A percentile compares a stretch with the other conserved stretches of the same genome.
Evolutionary conservation across 2,329 filamentous ascomycete species (phyloP).

Genomic region (Aspergillus carbonarius): DNA sequence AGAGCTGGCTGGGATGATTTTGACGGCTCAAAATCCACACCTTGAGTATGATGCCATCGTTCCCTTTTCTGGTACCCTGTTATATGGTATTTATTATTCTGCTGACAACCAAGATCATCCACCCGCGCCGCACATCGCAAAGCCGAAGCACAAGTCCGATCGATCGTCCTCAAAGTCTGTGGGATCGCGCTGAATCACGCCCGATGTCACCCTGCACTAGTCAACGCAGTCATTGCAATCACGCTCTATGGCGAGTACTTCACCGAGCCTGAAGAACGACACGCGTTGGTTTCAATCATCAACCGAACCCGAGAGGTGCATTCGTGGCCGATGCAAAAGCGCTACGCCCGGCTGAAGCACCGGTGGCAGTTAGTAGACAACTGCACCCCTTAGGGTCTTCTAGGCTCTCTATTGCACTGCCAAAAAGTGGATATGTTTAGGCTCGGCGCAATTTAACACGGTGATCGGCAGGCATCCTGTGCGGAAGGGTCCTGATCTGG

Average conservation of each 20-base stretch:
- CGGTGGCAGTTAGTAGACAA: conserved; percentile 52
- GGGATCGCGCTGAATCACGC: conserved; percentile 20
- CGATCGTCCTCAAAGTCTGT: conserved; percentile 20
- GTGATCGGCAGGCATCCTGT: too few species aligned
- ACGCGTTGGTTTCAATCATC: conserved; percentile 20
- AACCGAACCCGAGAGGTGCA: conserved; percentile 16
- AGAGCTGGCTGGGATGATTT: conserved; percentile 21
- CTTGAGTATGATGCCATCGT: conserved; percentile 12
- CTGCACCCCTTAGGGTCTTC: not conserved
- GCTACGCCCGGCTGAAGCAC: conserved; percentile 13
- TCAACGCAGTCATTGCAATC: conserved; percentile 23
- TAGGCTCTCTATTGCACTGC: not conserved
- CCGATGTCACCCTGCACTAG: conserved; percentile 17
- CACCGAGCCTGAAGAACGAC: conserved; percentile 16
- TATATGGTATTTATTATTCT: not conserved
- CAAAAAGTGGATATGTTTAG: not conserved
- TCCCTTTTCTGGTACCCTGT: not conserved
- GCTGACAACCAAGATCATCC: conserved; percentile 1
- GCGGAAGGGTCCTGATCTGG: too few species aligned
- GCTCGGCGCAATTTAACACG: too few species aligned
- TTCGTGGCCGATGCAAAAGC: conserved; percentile 50
- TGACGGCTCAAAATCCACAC: conserved; percentile 21
- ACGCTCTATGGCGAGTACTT: conserved; percentile 23
- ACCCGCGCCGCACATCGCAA: conserved; percentile 18
- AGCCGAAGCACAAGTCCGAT: conserved; percentile 19